A percentile compares a stretch with the other conserved stretches of the same genome.
phyloP scores from a whole-genome alignment of 2,329 filamentous ascomycete genomes.

The Diaporthe humulicola region DNA sequence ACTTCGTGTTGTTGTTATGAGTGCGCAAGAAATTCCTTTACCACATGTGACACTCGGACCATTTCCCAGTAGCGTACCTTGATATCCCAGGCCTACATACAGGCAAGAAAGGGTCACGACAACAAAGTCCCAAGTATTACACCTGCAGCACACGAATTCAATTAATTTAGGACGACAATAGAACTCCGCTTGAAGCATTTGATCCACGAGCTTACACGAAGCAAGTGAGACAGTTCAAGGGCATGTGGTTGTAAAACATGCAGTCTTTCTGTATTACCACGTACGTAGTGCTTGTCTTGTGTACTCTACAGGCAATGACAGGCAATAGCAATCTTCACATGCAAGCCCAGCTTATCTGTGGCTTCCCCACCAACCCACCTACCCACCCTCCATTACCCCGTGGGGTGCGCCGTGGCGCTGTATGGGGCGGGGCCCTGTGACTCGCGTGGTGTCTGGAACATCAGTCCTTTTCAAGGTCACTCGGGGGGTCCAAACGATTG shows the following conservation, averaged over 20 bases:
- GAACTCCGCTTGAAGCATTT: too few relatives aligned
- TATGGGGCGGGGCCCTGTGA: background rate
- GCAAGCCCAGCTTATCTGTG: background rate
- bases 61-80: background rate
- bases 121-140: background rate
- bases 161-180: too few relatives aligned
- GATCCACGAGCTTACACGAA: background rate
- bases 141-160: background rate
- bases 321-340: slow-evolving; percentile 14
- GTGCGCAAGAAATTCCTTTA: background rate
- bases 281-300: background rate
- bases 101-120: background rate
- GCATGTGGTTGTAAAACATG: slow-evolving; percentile 3
- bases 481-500: background rate
- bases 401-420: slow-evolving; percentile 23
- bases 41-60: background rate
- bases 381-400: slow-evolving; percentile 24
- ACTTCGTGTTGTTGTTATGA: background rate
- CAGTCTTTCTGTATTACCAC: background rate
- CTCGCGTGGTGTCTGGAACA: background rate
- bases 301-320: background rate
- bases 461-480: background rate
- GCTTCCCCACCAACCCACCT: slow-evolving; percentile 20
- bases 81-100: background rate
- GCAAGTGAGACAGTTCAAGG: background rate